Evolutionary conservation across 495 filamentous ascomycete genomes (phyloP).

Genomic region (Penicillium simplicissimum): DNA sequence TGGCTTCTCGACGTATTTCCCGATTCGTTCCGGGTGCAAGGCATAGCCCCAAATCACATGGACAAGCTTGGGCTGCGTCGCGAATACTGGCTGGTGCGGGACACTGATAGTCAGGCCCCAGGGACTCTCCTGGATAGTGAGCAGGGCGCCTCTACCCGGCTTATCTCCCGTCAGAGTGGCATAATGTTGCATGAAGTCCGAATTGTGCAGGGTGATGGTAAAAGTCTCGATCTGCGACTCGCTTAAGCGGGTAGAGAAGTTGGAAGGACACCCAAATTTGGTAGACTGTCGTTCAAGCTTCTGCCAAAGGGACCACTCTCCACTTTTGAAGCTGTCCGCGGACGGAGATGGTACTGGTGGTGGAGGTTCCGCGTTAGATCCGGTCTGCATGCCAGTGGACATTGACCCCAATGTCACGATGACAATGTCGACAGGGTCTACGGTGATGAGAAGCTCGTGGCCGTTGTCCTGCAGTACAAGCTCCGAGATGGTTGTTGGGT

Average conservation of each 20-base stretch:
- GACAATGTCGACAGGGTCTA: conserved; percentile 6
- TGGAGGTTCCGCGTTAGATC: background rate
- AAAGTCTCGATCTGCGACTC: conserved; percentile 43
- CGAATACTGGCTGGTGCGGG: conserved; percentile 40
- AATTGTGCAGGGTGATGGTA: conserved; percentile 39
- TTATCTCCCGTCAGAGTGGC: background rate
- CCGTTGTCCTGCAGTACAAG: background rate
- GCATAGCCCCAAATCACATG: conserved; percentile 46
- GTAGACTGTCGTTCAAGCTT: conserved; percentile 25
- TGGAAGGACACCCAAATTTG: conserved; percentile 43
- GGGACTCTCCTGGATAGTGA: conserved; percentile 2
- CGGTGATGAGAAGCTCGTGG: background rate
- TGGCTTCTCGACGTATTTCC: conserved; percentile 40
- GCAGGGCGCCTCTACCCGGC: background rate
- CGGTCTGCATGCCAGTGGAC: background rate
- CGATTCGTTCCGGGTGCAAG: conserved; percentile 31
- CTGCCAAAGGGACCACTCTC: conserved; percentile 33
- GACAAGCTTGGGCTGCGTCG: conserved; percentile 30
- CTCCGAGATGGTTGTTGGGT: background rate
- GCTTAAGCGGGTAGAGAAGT: conserved; percentile 37
- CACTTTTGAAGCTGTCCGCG: background rate
- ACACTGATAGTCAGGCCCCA: conserved; percentile 1
- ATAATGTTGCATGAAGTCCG: conserved; percentile 29
- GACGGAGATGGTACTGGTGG: background rate
- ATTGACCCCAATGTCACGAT: conserved; percentile 5